Percentiles rank a stretch among this genome's conserved stretches.
Evolutionary conservation across 2,329 filamentous ascomycete species (phyloP).

Genomic region (Colletotrichum plurivorum): DNA sequence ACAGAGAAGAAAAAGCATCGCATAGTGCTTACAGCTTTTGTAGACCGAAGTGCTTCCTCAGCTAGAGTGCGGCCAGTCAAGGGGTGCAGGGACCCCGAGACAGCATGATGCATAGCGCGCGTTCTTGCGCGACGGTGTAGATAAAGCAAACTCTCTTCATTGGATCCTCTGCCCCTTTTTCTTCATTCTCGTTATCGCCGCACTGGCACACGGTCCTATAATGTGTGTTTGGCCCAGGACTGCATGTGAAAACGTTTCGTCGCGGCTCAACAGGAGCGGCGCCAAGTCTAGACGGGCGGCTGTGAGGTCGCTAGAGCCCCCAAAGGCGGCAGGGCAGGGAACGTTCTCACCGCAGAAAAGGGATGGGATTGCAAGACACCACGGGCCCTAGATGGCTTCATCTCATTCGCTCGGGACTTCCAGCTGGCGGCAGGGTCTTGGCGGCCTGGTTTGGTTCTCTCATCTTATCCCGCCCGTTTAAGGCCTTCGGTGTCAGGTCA

Average conservation of each 20-base stretch:
- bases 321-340: constrained; percentile 1
- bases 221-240: background rate
- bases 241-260: constrained; percentile 32
- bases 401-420: constrained; percentile 10
- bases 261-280: constrained; percentile 4
- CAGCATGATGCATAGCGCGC: constrained; percentile 21
- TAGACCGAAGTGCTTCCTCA: background rate
- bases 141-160: constrained; percentile 36
- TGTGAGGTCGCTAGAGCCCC: background rate
- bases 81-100: constrained; percentile 14
- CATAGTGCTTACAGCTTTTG: background rate
- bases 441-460: constrained; percentile 14
- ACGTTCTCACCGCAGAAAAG: background rate
- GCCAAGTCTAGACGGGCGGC: constrained; percentile 20
- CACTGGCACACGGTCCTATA: constrained; percentile 22
- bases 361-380: constrained; percentile 6
- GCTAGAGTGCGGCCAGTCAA: background rate
- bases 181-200: constrained; percentile 29
- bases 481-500: constrained; percentile 13
- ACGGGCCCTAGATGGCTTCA: constrained; percentile 3
- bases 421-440: background rate
- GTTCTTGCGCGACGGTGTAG: constrained; percentile 1
- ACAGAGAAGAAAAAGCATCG: background rate
- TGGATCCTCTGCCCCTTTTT: constrained; percentile 6
- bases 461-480: constrained; percentile 11